Evolutionary conservation across 768 basidiomycete genomes (phyloP), one percentile per base, ranked within the genome.

Genomic region (Boletellus ananiceps): DNA sequence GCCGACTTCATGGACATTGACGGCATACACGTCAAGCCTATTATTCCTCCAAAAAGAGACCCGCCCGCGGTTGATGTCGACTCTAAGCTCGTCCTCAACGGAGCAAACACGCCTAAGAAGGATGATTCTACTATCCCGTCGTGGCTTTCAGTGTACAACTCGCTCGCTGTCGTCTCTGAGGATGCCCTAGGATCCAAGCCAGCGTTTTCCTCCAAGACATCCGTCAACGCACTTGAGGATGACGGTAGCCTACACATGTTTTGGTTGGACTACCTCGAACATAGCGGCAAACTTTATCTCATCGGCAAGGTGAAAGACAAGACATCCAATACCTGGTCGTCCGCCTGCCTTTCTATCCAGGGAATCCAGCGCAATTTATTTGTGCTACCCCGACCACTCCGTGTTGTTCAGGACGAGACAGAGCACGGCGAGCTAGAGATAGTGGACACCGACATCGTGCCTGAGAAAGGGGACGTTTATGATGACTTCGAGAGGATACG

Each of bases 191-290:
- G 84, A 18, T 63, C 63, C 40, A 57, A 67, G 21, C 57, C 63
- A 6, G 13, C 73, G 71, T 21, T 67, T 3, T 64, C 71, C 7
- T 76, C 43, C 52, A 74, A 42, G 62, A 60, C 62, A 62, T 68
- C 74, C 18, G 56, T 82, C 7, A 77, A 78, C 36, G 85, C 84
- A 0, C 75, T 93, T 2, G 91, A 97, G 61, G 70, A 79, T 4
- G 92, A 96, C 55, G 93, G 91, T 2, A 87, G 83, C 3, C 71
- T 98, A 13, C 80, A 79, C 23, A 93, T 99, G 74, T 99, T 86
- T 74, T 99, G 96, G 96, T 74, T 97, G 18, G 96, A 99, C 63
- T 92, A 92, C 60, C 81, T 94, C 31, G 93, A 98, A 63, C 78
- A 81, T 41, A 80, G 87, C 14, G 95, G 93, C 14, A 81, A 79